Evolutionary conservation across 2,329 filamentous ascomycete species (phyloP).

Genomic region (Arthrobotrys megalospora): DNA sequence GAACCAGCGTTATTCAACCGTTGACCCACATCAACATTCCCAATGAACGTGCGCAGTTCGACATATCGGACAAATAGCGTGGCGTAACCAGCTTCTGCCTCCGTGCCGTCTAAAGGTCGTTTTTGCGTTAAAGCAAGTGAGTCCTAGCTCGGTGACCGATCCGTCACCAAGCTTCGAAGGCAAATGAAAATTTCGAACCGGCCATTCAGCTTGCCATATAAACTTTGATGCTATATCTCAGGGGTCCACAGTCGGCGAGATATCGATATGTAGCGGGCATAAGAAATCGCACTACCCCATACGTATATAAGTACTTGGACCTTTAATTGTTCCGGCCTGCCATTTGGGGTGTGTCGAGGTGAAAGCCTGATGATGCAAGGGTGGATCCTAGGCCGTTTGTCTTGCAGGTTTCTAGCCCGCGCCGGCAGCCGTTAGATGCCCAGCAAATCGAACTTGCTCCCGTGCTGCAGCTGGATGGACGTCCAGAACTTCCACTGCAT

Average conservation of each 20-base stretch:
- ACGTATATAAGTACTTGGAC: not conserved
- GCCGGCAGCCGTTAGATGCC: constrained; percentile 32
- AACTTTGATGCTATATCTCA: not conserved
- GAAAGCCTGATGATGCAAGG: constrained; percentile 44
- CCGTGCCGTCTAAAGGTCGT: constrained; percentile 26
- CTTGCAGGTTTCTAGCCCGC: constrained; percentile 36
- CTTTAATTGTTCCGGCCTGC: constrained; percentile 15
- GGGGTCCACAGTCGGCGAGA: constrained; percentile 17
- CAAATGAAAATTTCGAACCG: constrained; percentile 18
- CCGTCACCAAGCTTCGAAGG: constrained; percentile 13
- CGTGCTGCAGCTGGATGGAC: constrained; percentile 17
- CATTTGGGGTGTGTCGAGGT: constrained; percentile 30
- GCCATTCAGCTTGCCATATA: constrained; percentile 3
- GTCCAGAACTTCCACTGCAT: constrained; percentile 34
- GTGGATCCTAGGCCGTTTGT: constrained; percentile 51
- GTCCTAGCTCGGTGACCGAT: not conserved
- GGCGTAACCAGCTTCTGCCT: constrained; percentile 15
- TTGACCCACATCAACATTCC: constrained; percentile 21
- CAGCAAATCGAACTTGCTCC: constrained; percentile 37
- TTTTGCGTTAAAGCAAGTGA: constrained; percentile 11
- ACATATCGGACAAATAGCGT: constrained; percentile 52
- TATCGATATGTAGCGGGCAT: constrained; percentile 12
- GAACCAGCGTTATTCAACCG: constrained; percentile 11
- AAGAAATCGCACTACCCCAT: not conserved
- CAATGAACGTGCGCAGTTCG: constrained; percentile 5